Conservation (phyloP, 352 stramenopile species). For the Globisporangium radiosum region DNA sequence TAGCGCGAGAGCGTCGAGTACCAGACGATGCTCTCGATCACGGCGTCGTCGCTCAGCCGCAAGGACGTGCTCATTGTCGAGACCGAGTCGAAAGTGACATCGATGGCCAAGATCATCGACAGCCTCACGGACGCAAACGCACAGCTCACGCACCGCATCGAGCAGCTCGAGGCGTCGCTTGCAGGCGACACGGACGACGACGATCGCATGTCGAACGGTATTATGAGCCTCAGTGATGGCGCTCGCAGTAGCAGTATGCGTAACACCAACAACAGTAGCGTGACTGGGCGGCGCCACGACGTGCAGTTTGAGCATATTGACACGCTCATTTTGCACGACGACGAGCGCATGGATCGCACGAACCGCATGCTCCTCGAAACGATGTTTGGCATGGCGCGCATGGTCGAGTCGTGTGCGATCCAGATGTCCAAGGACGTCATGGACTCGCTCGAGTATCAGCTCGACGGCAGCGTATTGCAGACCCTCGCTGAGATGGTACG, state of each 20-base stretch:
- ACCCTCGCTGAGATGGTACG: slow-evolving; percentile 54
- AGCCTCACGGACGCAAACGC: slow-evolving; percentile 72
- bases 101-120: slow-evolving; percentile 75
- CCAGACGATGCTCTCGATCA: slow-evolving; percentile 78
- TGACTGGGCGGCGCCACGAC: slow-evolving; percentile 14
- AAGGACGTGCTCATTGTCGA: slow-evolving; percentile 72
- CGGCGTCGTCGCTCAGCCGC: slow-evolving; percentile 57
- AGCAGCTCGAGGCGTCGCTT: slow-evolving; percentile 51
- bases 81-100: slow-evolving; percentile 52
- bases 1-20: slow-evolving; percentile 68
- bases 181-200: slow-evolving; percentile 12
- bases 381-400: slow-evolving; percentile 78
- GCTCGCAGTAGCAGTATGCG: too few relatives aligned
- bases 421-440: slow-evolving; percentile 79
- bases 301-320: slow-evolving; percentile 52
- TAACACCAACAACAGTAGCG: not conserved
- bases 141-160: slow-evolving; percentile 50
- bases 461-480: slow-evolving; percentile 58
- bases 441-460: slow-evolving; percentile 72
- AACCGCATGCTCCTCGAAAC: slow-evolving; percentile 79
- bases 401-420: slow-evolving; percentile 81
- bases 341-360: slow-evolving; percentile 45
- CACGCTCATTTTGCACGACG: slow-evolving; percentile 35
- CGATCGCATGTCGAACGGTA: not conserved
- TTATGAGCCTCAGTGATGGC: not conserved